Evolutionary conservation across 495 filamentous ascomycete genomes (phyloP), one percentile per base, ranked within the genome.

Genomic region (Penicillium dipodomyicola): DNA sequence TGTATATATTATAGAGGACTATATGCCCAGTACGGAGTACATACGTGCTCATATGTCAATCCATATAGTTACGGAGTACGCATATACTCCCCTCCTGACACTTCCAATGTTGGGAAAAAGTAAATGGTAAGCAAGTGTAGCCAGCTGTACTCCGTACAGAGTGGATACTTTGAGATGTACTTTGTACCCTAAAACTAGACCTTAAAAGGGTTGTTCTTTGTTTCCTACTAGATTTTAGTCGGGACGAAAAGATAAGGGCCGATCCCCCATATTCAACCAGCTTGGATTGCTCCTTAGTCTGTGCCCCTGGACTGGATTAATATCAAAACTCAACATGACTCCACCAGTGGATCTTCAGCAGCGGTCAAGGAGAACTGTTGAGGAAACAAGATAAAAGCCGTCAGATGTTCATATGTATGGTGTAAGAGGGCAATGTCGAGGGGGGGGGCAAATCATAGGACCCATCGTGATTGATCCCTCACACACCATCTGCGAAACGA

Each of bases 211-310:
- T 8, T 17, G 15, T 23, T 10, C 11, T 8, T 46, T 17, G 30
- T 33, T 35, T 49, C 15, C 46, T 32, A 49, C 49, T 41, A 43
- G 17, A 22, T 41, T 52, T 52, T 52, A 42, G 50, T 42, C 20
- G 37, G 32, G 37, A 52, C 22, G 23, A 49, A 15, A 25, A 49
- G 49, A 39, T 15, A 56, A 52, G 52, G 40, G 60, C 40, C 54
- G 65, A 62, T 62, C 58, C 54, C 64, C 54, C 49, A 41, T 57
- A 37, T 46, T 47, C 32, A 27, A 54, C 25, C 62, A 62, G 59
- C 62, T 63, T 57, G 57, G 62, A 65, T 62, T 65, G 57, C 62
- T 58, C 52, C 48, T 57, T 20, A 62, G 62, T 67, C 62, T 63
- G 65, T 65, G 62, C 62, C 59, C 62, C 62, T 63, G 55, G 52